Evolutionary conservation across 192 early-diverging fungal genomes (phyloP).

Genomic region (Coemansia sp.): DNA sequence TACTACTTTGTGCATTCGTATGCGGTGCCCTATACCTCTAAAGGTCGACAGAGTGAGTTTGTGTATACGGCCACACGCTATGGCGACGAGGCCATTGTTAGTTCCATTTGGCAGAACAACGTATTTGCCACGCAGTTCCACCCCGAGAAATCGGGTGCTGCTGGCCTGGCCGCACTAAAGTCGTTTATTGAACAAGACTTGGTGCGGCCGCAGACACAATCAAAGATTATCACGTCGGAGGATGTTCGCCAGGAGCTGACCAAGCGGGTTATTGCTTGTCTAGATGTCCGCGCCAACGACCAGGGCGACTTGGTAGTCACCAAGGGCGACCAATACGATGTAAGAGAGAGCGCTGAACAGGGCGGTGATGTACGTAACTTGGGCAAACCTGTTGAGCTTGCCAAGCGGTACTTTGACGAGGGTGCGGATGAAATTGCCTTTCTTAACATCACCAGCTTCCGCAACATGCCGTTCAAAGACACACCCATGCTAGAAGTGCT

Average conservation of each 20-base stretch:
- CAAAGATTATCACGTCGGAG: not conserved
- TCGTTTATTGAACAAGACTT: conserved; percentile 70
- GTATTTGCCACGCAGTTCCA: conserved; percentile 99
- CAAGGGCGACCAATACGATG: conserved; percentile 99
- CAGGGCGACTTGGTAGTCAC: conserved; percentile 97
- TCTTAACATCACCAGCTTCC: conserved; percentile 98
- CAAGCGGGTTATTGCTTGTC: conserved; percentile 92
- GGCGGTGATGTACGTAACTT: conserved; percentile 85
- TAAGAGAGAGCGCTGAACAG: conserved; percentile 64
- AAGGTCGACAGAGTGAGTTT: conserved; percentile 62
- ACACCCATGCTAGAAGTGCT: conserved; percentile 96
- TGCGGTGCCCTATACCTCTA: conserved; percentile 64
- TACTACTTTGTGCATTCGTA: conserved; percentile 99
- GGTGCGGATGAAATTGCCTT: conserved; percentile 99
- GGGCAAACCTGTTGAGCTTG: conserved; percentile 95
- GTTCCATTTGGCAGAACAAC: conserved; percentile 75
- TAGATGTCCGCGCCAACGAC: conserved; percentile 97
- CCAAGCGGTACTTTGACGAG: conserved; percentile 85
- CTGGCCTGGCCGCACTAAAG: conserved; percentile 78
- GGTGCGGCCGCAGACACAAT: conserved; percentile 11
- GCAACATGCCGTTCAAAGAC: conserved; percentile 84
- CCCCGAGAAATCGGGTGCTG: conserved; percentile 94
- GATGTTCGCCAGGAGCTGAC: conserved; percentile 62
- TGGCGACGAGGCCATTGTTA: conserved; percentile 81
- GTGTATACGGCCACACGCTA: conserved; percentile 83